Evolutionary conservation across 2,329 filamentous ascomycete genomes (phyloP).

Genomic region (Fusarium mangiferae): DNA sequence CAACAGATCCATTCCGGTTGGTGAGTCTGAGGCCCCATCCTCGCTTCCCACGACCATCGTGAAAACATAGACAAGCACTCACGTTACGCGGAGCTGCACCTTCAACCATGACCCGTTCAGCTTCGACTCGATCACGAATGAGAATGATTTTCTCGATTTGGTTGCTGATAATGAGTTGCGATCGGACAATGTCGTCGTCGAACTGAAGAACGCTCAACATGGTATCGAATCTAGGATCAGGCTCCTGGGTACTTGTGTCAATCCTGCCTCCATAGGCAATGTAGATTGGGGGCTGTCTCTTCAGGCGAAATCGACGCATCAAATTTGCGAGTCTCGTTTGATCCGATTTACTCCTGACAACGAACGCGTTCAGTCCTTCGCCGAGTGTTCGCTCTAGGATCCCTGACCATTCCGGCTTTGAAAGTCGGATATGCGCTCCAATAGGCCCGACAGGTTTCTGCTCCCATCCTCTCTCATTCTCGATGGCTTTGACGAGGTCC

Average conservation of each 20-base stretch:
- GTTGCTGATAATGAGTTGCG: constrained; percentile 85
- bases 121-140: constrained; percentile 74
- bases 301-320: constrained; percentile 71
- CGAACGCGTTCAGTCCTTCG: constrained; percentile 76
- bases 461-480: constrained; percentile 74
- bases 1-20: constrained; percentile 53
- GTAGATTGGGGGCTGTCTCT: constrained; percentile 50
- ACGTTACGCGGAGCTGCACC: constrained; percentile 74
- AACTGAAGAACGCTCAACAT: constrained; percentile 84
- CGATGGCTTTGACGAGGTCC: constrained; percentile 74
- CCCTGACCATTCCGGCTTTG: constrained; percentile 83
- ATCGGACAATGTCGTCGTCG: constrained; percentile 79
- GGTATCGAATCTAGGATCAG: constrained; percentile 77
- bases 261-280: constrained; percentile 52
- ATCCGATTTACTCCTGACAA: constrained; percentile 82
- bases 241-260: constrained; percentile 67
- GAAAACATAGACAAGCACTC: constrained; percentile 74
- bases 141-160: constrained; percentile 86
- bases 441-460: constrained; percentile 84
- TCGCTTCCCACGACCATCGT: constrained; percentile 64
- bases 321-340: constrained; percentile 73
- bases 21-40: constrained; percentile 70
- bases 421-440: constrained; percentile 79
- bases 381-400: constrained; percentile 84
- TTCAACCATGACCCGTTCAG: constrained; percentile 74